Conservation (phyloP, 768 basidiomycete genomes). For the Cystobasidium onofrii region DNA sequence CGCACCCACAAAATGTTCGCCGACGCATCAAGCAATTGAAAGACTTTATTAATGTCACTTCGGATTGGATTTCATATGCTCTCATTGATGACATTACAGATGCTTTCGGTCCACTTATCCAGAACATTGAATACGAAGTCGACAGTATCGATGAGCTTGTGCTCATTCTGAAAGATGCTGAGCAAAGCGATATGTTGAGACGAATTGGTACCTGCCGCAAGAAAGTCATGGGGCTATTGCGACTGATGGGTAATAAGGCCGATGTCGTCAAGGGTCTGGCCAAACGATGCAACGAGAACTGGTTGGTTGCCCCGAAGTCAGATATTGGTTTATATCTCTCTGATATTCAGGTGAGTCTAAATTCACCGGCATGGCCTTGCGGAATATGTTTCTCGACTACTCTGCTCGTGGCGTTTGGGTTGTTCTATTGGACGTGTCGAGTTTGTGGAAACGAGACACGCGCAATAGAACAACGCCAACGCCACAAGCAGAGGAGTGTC, state of each 20-base stretch:
- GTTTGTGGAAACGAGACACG: too few relatives aligned
- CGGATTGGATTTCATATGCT: constrained; percentile 99
- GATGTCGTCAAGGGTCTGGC: constrained; percentile 98
- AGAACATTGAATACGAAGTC: constrained; percentile 98
- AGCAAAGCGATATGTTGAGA: constrained; percentile 95
- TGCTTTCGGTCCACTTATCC: constrained; percentile 95
- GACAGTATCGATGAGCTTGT: constrained; percentile 98
- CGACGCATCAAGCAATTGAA: constrained; percentile 97
- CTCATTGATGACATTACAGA: constrained; percentile 99
- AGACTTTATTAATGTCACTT: constrained; percentile 96
- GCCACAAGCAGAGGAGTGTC: too few relatives aligned
- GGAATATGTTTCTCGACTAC: too few relatives aligned
- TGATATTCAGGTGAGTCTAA: constrained; percentile 69
- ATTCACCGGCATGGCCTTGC: too few relatives aligned
- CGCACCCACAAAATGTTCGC: constrained; percentile 95
- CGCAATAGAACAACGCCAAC: too few relatives aligned
- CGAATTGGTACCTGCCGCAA: constrained; percentile 95
- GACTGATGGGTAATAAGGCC: constrained; percentile 98
- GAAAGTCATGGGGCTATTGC: constrained; percentile 94
- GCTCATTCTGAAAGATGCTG: constrained; percentile 85
- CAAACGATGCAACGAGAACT: constrained; percentile 96
- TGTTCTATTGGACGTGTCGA: too few relatives aligned
- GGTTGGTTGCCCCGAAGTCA: constrained; percentile 93
- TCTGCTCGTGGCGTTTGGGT: too few relatives aligned
- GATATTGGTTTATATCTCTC: constrained; percentile 95